These are phyloP conservation scores for Neurospora sp. DNA, from an alignment of 495 filamentous ascomycete genomes.

Conservation along the genomic window DNA sequence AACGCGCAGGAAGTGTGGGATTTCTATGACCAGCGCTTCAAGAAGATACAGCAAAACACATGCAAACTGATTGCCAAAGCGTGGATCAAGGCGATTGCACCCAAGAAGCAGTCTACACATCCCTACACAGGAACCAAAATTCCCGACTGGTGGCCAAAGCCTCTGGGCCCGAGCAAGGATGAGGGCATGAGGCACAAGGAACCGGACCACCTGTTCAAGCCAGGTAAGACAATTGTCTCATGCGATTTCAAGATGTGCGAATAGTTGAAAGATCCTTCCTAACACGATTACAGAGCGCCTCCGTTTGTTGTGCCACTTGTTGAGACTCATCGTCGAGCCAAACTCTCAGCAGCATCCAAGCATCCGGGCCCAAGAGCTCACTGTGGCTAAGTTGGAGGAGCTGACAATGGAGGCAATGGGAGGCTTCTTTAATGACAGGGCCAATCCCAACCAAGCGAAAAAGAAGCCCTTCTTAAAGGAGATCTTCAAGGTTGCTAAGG, in stretches of 20 bases:
- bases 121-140: conserved; percentile 67
- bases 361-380: conserved; percentile 29
- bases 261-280: neutral
- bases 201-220: conserved; percentile 74
- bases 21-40: conserved; percentile 57
- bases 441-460: conserved; percentile 28
- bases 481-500: conserved; percentile 55
- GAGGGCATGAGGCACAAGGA: conserved; percentile 57
- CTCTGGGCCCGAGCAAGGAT: conserved; percentile 29
- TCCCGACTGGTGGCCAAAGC: conserved; percentile 77
- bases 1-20: conserved; percentile 46
- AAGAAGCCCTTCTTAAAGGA: conserved; percentile 47
- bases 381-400: conserved; percentile 36
- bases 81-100: conserved; percentile 74
- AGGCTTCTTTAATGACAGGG: conserved; percentile 33
- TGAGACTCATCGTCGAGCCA: conserved; percentile 45
- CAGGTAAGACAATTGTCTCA: conserved; percentile 39
- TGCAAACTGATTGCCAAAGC: conserved; percentile 68
- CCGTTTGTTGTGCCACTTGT: conserved; percentile 50
- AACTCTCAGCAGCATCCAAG: conserved; percentile 25
- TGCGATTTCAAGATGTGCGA: neutral
- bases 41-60: conserved; percentile 60
- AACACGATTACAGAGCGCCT: conserved; percentile 44
- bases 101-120: conserved; percentile 74
- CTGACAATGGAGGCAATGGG: conserved; percentile 36